These are phyloP conservation scores for Chondrus crispus DNA, from an alignment of 23 red algal genomes.

Conservation along the genomic window DNA sequence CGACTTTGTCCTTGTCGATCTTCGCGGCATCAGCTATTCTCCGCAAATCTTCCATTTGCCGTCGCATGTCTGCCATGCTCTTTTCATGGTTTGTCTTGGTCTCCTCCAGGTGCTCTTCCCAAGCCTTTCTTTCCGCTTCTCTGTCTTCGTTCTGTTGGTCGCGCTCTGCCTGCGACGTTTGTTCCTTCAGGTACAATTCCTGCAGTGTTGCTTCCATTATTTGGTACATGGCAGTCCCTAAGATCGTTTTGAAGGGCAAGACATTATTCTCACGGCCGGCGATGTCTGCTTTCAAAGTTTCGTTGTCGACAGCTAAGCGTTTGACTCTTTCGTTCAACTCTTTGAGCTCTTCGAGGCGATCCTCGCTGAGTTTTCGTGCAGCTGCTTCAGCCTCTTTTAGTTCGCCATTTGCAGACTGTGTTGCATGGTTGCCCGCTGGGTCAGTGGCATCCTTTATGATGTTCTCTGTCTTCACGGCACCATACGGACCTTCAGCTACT, in stretches of 20 bases:
- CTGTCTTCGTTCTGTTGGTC: conserved; percentile 33
- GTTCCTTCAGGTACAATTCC: conserved; percentile 59
- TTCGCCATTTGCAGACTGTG: neutral
- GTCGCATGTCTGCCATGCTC: conserved; percentile 33
- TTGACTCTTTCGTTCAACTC: conserved; percentile 39
- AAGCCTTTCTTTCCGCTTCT: conserved; percentile 34
- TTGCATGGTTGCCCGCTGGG: neutral
- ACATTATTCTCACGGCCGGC: conserved; percentile 21
- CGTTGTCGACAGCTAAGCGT: conserved; percentile 28
- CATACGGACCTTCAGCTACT: no score
- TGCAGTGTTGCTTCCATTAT: conserved; percentile 78
- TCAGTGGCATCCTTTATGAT: conserved; percentile 8
- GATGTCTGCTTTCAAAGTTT: conserved; percentile 46
- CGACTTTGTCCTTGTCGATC: conserved; percentile 55
- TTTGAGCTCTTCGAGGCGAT: conserved; percentile 32
- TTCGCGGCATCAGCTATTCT: conserved; percentile 68
- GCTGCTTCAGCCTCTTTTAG: conserved; percentile 5
- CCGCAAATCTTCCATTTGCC: conserved; percentile 48
- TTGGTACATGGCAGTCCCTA: conserved; percentile 64
- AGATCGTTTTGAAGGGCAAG: conserved; percentile 56
- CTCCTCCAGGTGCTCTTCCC: conserved; percentile 18
- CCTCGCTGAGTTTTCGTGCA: neutral
- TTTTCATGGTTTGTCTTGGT: conserved; percentile 28
- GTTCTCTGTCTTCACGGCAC: neutral
- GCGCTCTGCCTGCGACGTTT: conserved; percentile 33